Evolutionary conservation across 2,329 filamentous ascomycete genomes (phyloP), one percentile per base, ranked within the genome.

Genomic region (Sporothrix curviconia): DNA sequence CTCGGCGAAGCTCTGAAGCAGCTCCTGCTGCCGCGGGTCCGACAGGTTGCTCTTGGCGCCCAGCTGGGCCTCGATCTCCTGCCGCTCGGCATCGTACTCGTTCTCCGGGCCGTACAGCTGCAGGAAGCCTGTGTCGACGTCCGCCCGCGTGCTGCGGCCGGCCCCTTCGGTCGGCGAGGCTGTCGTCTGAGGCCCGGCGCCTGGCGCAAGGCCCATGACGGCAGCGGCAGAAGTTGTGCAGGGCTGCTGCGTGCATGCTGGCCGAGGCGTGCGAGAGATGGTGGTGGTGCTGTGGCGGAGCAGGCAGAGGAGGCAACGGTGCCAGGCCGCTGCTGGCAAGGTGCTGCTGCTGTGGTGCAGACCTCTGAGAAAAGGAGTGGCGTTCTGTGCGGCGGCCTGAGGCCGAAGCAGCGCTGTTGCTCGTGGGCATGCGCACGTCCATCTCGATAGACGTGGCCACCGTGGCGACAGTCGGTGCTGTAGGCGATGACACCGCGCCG

Each of bases 1-100:
- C 43, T 56, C 53, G 9, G 43, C 43, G 22, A 49, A 56, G 24
- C 53, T 56, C 17, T 56, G 53, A 11, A 47, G 43, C 15, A 56
- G 42, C 14, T 55, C 52, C 15, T 55, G 52, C 40, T 55, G 52
- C 7, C 40, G 40, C 12, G 30, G 28, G 19, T 55, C 52, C n/a
- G 50, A 53, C 22, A 53, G 50, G 14, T 37, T 55, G 52, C 52
- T 55, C 52, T 55, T 55, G 42, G 52, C 42, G 8, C 19, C 36
- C 9, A 53, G n/a, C 37, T 53, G 50, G 22, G 50, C 50, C 25
- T 42, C 36, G 28, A 53, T 32, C n/a, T 53, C 50, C 28, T 53
- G 50, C 5, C 37, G 37, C 11, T 46, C 40, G 7, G 52, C 52
- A 12, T 55, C 52, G 40, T 36, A 43, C 40, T 55, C 52, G 32